Evolutionary conservation across 805 yeast species (phyloP).

Genomic region (Ogataea methylovora): DNA sequence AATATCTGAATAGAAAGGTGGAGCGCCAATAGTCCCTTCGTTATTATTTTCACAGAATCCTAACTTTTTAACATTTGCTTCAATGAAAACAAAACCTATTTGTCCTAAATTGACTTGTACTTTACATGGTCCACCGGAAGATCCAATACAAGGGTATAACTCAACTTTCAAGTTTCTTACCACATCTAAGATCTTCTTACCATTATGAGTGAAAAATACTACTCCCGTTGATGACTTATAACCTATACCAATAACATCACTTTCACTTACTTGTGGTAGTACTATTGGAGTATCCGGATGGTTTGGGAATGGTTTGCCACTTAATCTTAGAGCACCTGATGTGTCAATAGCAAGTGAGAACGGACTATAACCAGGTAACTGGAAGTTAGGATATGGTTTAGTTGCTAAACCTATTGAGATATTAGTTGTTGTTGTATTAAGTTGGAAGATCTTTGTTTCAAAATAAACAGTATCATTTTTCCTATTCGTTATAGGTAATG

Average conservation of each 20-base stretch:
- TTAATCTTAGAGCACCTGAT: conserved; percentile 58
- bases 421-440: conserved; percentile 35
- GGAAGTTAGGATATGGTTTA: conserved; percentile 66
- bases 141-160: conserved; percentile 48
- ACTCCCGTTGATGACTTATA: conserved; percentile 41
- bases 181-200: conserved; percentile 44
- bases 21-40: conserved; percentile 32
- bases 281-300: conserved; percentile 35
- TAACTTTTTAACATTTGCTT: conserved; percentile 63
- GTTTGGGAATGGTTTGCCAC: conserved; percentile 49
- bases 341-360: conserved; percentile 71
- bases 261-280: conserved; percentile 42
- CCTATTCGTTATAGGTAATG: conserved; percentile 27
- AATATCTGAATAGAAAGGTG: conserved; percentile 25
- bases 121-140: conserved; percentile 39
- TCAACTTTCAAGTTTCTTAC: conserved; percentile 41
- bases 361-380: conserved; percentile 66
- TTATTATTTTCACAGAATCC: conserved; percentile 46
- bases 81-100: conserved; percentile 82
- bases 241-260: conserved; percentile 52
- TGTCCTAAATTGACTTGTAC: conserved; percentile 74
- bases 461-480: conserved; percentile 53
- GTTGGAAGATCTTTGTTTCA: conserved; percentile 47
- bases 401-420: conserved; percentile 64
- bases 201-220: conserved; percentile 47